phyloP scores from a whole-genome alignment of 176 grass and related monocot genomes.

The Oryza punctata region DNA sequence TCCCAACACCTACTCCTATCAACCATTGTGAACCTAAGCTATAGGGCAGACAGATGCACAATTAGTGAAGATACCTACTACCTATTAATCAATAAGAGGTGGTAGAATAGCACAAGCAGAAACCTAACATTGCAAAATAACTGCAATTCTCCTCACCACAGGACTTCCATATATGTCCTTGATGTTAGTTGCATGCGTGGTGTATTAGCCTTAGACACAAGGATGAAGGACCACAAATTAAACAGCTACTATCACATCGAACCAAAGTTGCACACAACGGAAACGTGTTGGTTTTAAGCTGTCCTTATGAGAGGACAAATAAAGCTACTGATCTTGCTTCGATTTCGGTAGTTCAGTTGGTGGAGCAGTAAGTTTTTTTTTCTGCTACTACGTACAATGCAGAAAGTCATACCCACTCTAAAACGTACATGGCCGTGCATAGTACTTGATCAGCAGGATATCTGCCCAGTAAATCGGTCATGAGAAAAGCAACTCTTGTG shows the following conservation, averaged over 20 bases:
- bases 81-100: background rate
- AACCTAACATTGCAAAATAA: background rate
- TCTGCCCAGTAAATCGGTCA: constrained; percentile 2
- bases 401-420: background rate
- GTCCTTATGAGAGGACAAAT: background rate
- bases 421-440: background rate
- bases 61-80: background rate
- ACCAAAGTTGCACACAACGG: background rate
- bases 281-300: background rate
- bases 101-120: background rate
- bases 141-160: background rate
- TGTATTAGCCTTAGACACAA: background rate
- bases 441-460: background rate
- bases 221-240: background rate
- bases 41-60: background rate
- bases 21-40: background rate
- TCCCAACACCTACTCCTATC: background rate
- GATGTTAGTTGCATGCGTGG: background rate
- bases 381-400: background rate
- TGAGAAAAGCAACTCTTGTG: background rate
- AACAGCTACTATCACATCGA: background rate
- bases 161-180: background rate
- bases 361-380: background rate
- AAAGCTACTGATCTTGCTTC: background rate
- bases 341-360: background rate